A percentile compares a stretch with the other conserved stretches of the same genome.
Evolutionary conservation across 2,329 filamentous ascomycete genomes (phyloP).

Genomic region (Fusarium udum): DNA sequence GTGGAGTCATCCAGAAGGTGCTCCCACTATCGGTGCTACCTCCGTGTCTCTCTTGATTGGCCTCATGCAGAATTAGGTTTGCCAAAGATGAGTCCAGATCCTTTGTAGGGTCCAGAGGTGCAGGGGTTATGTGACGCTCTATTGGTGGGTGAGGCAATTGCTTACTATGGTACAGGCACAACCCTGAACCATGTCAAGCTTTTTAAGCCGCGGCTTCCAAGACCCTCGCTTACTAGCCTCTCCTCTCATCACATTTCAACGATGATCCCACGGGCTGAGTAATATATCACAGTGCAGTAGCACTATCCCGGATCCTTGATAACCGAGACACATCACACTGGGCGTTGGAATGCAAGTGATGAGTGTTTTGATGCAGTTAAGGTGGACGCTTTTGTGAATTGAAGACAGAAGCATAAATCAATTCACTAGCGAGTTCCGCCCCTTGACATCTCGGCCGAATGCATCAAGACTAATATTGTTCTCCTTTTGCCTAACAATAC

Average conservation of each 20-base stretch:
- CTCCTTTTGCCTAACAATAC: not conserved
- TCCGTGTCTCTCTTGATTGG: not conserved
- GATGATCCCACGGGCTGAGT: not conserved
- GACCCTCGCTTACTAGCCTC: not conserved
- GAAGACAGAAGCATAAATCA: not conserved
- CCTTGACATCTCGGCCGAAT: not conserved
- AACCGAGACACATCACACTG: not conserved
- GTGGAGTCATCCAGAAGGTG: not conserved
- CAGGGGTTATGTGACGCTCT: not conserved
- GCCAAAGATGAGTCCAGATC: not conserved
- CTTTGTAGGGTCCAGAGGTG: not conserved
- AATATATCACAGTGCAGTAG: not conserved
- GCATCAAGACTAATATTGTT: not conserved
- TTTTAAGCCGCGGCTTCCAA: accelerated
- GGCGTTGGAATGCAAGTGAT: not conserved
- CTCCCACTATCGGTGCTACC: not conserved
- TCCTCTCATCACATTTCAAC: not conserved
- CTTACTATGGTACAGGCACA: too few species aligned
- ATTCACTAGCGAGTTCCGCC: not conserved
- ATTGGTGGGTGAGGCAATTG: not conserved
- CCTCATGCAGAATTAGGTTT: not conserved
- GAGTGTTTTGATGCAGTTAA: not conserved
- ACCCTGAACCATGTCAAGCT: not conserved
- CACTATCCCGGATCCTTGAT: not conserved
- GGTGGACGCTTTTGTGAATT: too few species aligned